Base-by-base conservation (phyloP, 345 rosid genomes). In the Acer negundo region DNA sequence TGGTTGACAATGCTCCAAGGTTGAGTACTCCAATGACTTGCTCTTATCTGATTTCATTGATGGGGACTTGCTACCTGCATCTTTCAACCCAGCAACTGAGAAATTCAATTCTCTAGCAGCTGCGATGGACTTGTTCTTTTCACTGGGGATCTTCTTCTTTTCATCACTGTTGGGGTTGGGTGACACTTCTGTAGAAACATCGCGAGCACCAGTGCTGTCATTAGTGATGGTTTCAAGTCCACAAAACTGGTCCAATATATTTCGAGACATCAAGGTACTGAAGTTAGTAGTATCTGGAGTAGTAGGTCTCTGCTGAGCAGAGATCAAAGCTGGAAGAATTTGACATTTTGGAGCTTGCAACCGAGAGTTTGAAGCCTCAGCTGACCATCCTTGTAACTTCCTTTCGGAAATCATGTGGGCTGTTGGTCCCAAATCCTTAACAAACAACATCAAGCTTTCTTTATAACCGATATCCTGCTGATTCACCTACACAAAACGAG, bases 381-480 rank as follows among this genome's bases (percentile, higher is more conserved):
- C 24, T 20, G 76, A 73, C 70, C 78, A 80, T 71, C 80, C 79
- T 22, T 53, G 75, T 77, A 86, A 64, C 69, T 89, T 91, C 70
- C 71, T 73, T 46, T 64, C 31, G 7, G 91, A 87, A 42, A 88
- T 65, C 79, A 72, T 87, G 74, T 69, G 81, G 19, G 83, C 91
- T 11, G 85, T 84, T 61, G 90, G 87, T 51, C 91, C 95, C 44
- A 91, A 80, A 79, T 84, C 83, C 79, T 80, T 85, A 63, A 76
- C 80, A 73, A 88, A 89, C 75, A 77, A 16, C 89, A 75, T 80
- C 70, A 89, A 81, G 77, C 87, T 80, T 74, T 88, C 80, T 56
- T 53, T 28, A 71, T 88, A 89, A 47, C 85, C 67, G 31, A 76
- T 77, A 22, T 78, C 80, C 75, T 69, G 79, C 79, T 76, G 83